phyloP scores from a whole-genome alignment of 2,329 filamentous ascomycete genomes.

The Pezicula neosporulosa region DNA sequence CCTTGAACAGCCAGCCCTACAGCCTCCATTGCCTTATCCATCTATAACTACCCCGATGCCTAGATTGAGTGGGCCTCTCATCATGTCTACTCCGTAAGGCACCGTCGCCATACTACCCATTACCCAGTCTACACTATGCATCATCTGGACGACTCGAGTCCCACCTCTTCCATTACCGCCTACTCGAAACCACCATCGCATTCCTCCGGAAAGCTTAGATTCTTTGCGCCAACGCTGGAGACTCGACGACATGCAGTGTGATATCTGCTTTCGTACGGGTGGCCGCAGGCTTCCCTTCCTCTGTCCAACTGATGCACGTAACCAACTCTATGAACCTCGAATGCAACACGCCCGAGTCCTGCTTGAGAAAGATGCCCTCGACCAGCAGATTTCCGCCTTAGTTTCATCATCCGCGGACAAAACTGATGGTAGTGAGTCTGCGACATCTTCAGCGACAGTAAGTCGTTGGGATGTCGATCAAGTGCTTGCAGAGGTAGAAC shows the following conservation, averaged over 20 bases:
- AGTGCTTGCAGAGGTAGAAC: conserved; percentile 46
- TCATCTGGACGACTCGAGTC: conserved; percentile 5
- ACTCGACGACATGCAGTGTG: conserved; percentile 57
- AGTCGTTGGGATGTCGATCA: conserved; percentile 26
- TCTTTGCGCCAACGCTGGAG: conserved; percentile 7
- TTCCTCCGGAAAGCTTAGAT: neutral
- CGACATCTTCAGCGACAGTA: neutral
- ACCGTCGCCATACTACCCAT: neutral
- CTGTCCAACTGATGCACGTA: conserved; percentile 68
- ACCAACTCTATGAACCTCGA: conserved; percentile 62
- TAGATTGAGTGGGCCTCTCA: no score
- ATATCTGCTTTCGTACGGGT: conserved; percentile 57
- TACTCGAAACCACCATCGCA: conserved; percentile 4
- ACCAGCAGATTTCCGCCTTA: conserved; percentile 22
- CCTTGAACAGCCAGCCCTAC: no score
- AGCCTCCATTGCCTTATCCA: no score
- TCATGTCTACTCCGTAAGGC: conserved; percentile 4
- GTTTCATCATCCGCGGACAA: conserved; percentile 7
- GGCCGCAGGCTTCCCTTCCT: conserved; percentile 60
- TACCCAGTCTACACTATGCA: conserved; percentile 10
- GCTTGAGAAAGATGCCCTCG: conserved; percentile 55
- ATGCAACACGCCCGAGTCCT: conserved; percentile 56
- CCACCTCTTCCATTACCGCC: conserved; percentile 42
- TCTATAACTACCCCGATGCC: no score
- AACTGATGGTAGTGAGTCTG: neutral